Evolutionary conservation across 1,139 yeast species (phyloP).

Genomic region (Magnusiomyces suaveolens): DNA sequence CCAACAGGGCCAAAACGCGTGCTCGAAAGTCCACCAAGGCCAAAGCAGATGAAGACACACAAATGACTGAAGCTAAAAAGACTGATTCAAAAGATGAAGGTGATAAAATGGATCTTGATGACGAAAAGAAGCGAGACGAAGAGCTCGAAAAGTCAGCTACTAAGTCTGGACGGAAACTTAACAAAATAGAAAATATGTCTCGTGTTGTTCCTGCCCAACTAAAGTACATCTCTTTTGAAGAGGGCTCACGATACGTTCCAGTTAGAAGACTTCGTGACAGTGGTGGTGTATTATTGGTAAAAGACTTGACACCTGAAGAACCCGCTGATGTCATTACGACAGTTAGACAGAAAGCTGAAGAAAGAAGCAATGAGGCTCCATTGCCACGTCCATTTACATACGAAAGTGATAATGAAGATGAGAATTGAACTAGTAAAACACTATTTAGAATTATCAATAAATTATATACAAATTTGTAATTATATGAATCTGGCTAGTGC

Average conservation of each 20-base stretch:
- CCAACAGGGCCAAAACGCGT: slow-evolving; percentile 85
- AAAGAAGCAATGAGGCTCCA: slow-evolving; percentile 59
- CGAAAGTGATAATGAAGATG: slow-evolving; percentile 34
- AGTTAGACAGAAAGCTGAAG: slow-evolving; percentile 55
- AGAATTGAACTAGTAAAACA: slow-evolving; percentile 1
- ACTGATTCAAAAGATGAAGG: slow-evolving; percentile 20
- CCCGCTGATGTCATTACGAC: slow-evolving; percentile 67
- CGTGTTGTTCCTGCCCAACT: slow-evolving; percentile 90
- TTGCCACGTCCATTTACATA: slow-evolving; percentile 77
- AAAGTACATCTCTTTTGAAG: slow-evolving; percentile 67
- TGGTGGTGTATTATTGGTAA: slow-evolving; percentile 72
- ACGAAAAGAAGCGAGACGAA: slow-evolving; percentile 25
- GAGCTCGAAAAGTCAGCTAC: slow-evolving; percentile 34
- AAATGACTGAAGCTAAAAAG: slow-evolving; percentile 32
- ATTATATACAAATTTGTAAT: not conserved
- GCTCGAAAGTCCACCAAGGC: slow-evolving; percentile 53
- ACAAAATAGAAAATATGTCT: slow-evolving; percentile 64
- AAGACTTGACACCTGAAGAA: slow-evolving; percentile 60
- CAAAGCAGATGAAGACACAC: slow-evolving; percentile 43
- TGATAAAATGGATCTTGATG: slow-evolving; percentile 25
- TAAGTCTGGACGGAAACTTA: slow-evolving; percentile 25
- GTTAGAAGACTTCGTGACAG: slow-evolving; percentile 70
- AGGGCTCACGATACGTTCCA: slow-evolving; percentile 72
- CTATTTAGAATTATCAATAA: not conserved
- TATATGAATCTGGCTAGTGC: slow-evolving; percentile 28